Percentiles rank a stretch among this genome's conserved stretches.
Conservation (phyloP, 441 rosid genomes). For the Erodium texanum region DNA sequence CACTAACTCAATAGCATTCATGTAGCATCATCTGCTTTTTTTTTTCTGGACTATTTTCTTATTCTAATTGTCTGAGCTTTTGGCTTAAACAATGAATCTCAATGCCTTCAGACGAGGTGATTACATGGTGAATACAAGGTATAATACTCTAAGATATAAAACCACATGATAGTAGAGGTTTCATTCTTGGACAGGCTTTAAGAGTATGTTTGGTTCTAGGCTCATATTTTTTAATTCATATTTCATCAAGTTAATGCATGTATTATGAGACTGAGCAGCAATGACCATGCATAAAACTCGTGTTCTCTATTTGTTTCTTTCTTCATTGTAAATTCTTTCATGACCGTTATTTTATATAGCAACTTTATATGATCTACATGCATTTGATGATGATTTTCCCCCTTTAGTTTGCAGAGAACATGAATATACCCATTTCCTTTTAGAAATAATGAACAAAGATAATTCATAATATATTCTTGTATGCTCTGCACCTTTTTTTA, state of each 20-base stretch:
- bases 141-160: background rate
- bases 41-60: background rate
- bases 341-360: background rate
- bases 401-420: background rate
- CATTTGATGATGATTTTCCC: background rate
- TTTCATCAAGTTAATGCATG: background rate
- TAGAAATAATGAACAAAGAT: conserved; percentile 1
- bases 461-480: conserved; percentile 3
- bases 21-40: background rate
- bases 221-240: background rate
- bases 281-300: background rate
- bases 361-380: background rate
- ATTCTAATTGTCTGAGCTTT: background rate
- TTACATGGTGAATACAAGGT: background rate
- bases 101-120: too few species aligned
- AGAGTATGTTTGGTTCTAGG: background rate
- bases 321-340: background rate
- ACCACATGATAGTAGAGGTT: background rate
- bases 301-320: background rate
- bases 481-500: background rate
- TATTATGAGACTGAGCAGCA: background rate
- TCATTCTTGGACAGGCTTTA: background rate
- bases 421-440: background rate
- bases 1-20: background rate
- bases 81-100: background rate